Base-by-base conservation (phyloP, 2,329 filamentous ascomycete species). In the Truncatella angustata region DNA sequence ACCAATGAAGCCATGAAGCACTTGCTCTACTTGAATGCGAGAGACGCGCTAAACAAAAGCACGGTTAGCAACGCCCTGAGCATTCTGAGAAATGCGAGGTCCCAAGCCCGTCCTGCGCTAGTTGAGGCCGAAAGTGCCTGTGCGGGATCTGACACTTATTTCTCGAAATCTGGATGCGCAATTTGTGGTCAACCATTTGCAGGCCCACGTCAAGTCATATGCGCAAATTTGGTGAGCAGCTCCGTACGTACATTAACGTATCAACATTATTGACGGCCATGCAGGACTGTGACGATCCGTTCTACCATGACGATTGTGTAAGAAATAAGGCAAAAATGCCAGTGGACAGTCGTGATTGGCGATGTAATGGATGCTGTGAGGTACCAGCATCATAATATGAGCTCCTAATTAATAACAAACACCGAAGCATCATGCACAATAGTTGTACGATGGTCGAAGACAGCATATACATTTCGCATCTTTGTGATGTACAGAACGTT, bases 1-100 rank as follows among this genome's bases (percentile, higher is more conserved):
- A 73, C 77, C 63, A 67, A 72, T 4, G 80, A 84, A 60, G 82
- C 82, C 54, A 74, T 76, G 43, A 81, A 81, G 58, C 80, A 84
- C 57, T 60, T 76, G 14, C 73, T 72, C 35, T 74, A 79, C 47
- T 69, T 84, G 46, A 68, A 81, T 35, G 75, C 76, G 2, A 70
- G 78, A 37, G 70, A 77, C 50, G 68, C 75, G 4, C 61, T 84
- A 23, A 66, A 72, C 5, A 76, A 79, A 42, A 57, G 68, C 3
- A 73, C 69, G 20, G 65, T 82, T 18, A 56, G 68, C 6, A 65
- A 74, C 36, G 76, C 75, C 0, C 67, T 77, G 12, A 58, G 59
- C 28, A 60, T 73, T 7, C 70, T 83, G 49, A 72, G 76, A 21
- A 66, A 71, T 11, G 74, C 73, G 28, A 73, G 71, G 58, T 59